A percentile compares a stretch with the other conserved stretches of the same genome.
phyloP scores from a whole-genome alignment of 2,329 filamentous ascomycete species.

The Rhinocladiella mackenziei region DNA sequence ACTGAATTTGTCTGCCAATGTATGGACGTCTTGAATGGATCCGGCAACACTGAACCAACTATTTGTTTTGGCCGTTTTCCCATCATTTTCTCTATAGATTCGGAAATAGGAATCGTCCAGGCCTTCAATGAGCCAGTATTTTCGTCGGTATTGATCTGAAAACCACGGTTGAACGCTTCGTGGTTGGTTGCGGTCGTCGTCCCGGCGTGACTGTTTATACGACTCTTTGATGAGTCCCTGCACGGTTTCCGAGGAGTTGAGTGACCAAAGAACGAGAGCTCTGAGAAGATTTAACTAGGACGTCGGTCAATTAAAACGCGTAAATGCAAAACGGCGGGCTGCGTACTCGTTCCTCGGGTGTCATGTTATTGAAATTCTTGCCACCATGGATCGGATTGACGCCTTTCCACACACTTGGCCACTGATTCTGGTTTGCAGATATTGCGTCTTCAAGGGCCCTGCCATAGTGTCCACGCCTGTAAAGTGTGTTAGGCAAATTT shows the following conservation, averaged over 20 bases:
- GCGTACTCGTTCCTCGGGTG: constrained; percentile 72
- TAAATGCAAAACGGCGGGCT: background rate
- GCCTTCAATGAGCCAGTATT: constrained; percentile 91
- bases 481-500: constrained; percentile 12
- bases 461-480: constrained; percentile 83
- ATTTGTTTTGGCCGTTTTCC: constrained; percentile 62
- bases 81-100: constrained; percentile 89
- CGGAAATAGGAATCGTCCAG: constrained; percentile 91
- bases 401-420: constrained; percentile 77
- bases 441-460: constrained; percentile 93
- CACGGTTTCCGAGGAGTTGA: constrained; percentile 81
- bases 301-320: constrained; percentile 5
- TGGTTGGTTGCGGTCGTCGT: constrained; percentile 74
- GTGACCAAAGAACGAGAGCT: constrained; percentile 79
- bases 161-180: constrained; percentile 90
- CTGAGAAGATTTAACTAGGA: constrained; percentile 74
- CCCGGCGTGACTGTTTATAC: constrained; percentile 83
- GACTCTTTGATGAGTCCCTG: constrained; percentile 77
- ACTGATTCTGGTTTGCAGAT: constrained; percentile 77
- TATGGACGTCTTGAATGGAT: constrained; percentile 77
- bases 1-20: constrained; percentile 70
- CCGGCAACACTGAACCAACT: constrained; percentile 94
- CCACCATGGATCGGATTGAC: constrained; percentile 79
- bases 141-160: constrained; percentile 79
- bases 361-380: constrained; percentile 77